Evolutionary conservation across 257 asterid genomes (phyloP).

Genomic region (Solanum stenotomum): DNA sequence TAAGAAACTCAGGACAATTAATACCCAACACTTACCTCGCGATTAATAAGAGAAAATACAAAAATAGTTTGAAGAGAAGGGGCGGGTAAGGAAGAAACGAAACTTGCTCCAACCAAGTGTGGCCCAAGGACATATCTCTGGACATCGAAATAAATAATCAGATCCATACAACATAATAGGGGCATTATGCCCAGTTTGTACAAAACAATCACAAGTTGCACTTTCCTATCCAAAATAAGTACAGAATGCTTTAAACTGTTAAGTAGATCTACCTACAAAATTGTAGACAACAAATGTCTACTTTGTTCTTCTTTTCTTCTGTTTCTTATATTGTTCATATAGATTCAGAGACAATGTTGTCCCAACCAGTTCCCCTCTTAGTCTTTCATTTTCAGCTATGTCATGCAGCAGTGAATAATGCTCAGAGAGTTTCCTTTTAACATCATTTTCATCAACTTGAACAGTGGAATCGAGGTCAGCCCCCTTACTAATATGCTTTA

Average conservation of each 20-base stretch:
- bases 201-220: neutral
- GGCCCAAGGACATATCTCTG: neutral
- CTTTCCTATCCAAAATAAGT: neutral
- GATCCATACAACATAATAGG: neutral
- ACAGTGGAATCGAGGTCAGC: conserved; percentile 6
- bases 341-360: conserved; percentile 36
- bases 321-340: conserved; percentile 44
- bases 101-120: neutral
- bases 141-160: neutral
- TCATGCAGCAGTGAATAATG: conserved; percentile 52
- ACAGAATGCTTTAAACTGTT: neutral
- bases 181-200: neutral
- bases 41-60: neutral
- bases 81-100: neutral
- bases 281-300: neutral
- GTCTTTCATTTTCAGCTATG: conserved; percentile 60
- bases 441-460: conserved; percentile 32
- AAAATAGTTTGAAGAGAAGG: neutral
- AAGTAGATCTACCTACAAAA: neutral
- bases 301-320: conserved; percentile 37
- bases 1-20: too few relatives aligned
- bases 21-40: neutral
- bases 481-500: conserved; percentile 3
- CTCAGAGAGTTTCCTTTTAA: conserved; percentile 47
- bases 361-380: conserved; percentile 53